Conservation (phyloP, 1,284 basidiomycete species). For the Boletus sp. region DNA sequence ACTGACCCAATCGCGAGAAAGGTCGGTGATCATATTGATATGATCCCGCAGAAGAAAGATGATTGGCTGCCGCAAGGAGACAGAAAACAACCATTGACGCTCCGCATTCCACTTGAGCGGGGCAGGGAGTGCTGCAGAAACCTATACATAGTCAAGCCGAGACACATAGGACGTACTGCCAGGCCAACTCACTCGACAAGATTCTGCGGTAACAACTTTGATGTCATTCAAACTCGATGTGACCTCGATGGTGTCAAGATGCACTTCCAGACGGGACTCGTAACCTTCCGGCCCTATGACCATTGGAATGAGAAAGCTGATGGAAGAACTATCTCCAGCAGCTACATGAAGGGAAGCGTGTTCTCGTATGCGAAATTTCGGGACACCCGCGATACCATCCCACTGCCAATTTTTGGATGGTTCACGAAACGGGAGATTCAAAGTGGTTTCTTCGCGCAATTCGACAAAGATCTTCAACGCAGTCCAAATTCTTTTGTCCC, state of each 20-base stretch:
- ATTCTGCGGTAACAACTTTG: conserved; percentile 68
- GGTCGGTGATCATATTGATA: conserved; percentile 86
- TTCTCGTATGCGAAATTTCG: conserved; percentile 55
- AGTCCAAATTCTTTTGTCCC: conserved; percentile 80
- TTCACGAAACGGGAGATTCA: conserved; percentile 86
- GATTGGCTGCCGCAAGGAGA: conserved; percentile 67
- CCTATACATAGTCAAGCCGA: conserved; percentile 35
- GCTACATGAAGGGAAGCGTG: conserved; percentile 69
- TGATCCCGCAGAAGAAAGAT: conserved; percentile 86
- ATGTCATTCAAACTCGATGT: conserved; percentile 87
- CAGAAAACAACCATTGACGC: conserved; percentile 73
- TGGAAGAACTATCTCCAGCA: conserved; percentile 76
- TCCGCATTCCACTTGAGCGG: conserved; percentile 66
- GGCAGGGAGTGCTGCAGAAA: conserved; percentile 61
- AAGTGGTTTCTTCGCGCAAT: conserved; percentile 68
- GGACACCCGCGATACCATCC: conserved; percentile 57
- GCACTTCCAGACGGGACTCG: conserved; percentile 72
- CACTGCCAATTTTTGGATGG: conserved; percentile 88
- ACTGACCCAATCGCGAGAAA: conserved; percentile 84
- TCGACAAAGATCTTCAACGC: conserved; percentile 76
- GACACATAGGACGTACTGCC: neutral
- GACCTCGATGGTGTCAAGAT: conserved; percentile 76
- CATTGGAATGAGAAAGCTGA: conserved; percentile 82
- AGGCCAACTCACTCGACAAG: conserved; percentile 56
- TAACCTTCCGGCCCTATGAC: conserved; percentile 71